These are phyloP conservation scores for Haplosporangium sp. DNA, from an alignment of 371 early-diverging fungal species.

Conservation along the genomic window DNA sequence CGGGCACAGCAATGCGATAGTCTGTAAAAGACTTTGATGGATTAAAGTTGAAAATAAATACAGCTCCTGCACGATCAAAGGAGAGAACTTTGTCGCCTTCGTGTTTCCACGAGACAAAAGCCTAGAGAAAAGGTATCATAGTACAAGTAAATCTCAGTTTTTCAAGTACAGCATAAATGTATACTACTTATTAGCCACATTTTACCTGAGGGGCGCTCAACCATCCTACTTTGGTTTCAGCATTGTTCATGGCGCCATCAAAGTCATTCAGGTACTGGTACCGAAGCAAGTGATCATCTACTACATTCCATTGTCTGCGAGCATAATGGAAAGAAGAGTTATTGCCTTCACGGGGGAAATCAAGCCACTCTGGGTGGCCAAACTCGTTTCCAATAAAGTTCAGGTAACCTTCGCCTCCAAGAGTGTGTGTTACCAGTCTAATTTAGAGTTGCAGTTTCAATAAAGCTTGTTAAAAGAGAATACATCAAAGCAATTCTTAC, in stretches of 20 bases:
- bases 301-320: slow-evolving; percentile 93
- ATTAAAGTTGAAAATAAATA: slow-evolving; percentile 97
- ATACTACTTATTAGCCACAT: not conserved
- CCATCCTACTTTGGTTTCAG: slow-evolving; percentile 81
- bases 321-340: slow-evolving; percentile 93
- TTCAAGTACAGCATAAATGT: not conserved
- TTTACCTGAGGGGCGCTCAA: slow-evolving; percentile 69
- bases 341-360: slow-evolving; percentile 96
- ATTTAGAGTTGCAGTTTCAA: not conserved
- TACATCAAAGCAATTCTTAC: not conserved
- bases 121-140: slow-evolving; percentile 31
- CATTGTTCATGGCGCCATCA: slow-evolving; percentile 85
- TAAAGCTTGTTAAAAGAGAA: not conserved
- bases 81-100: slow-evolving; percentile 92
- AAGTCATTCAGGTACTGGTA: slow-evolving; percentile 93
- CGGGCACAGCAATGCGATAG: slow-evolving; percentile 84
- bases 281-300: slow-evolving; percentile 88
- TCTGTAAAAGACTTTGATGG: slow-evolving; percentile 86
- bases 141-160: no score
- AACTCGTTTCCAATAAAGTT: slow-evolving; percentile 98
- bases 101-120: slow-evolving; percentile 88
- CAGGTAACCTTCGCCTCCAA: slow-evolving; percentile 96
- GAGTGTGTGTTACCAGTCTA: slow-evolving; percentile 82
- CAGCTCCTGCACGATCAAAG: slow-evolving; percentile 89
- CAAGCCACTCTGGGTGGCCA: slow-evolving; percentile 99